Percentiles rank a stretch among this genome's conserved stretches.
Evolutionary conservation across 345 rosid genomes (phyloP).

Genomic region (Psidium friedrichsthalianum): DNA sequence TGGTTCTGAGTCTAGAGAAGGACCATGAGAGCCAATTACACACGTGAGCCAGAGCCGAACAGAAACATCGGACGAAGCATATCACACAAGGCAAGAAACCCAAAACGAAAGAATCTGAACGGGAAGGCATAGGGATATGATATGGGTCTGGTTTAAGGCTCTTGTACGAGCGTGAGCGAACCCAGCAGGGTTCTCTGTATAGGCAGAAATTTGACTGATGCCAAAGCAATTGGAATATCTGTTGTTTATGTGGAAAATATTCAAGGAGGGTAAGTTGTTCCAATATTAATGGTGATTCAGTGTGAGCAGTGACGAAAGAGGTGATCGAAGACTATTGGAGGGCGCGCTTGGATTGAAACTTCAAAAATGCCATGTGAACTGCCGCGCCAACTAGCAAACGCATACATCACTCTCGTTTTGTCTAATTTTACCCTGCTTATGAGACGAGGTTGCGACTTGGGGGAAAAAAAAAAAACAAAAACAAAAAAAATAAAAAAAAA

Average conservation of each 20-base stretch:
- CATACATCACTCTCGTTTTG: not conserved
- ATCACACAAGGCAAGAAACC: not conserved
- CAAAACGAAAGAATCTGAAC: not conserved
- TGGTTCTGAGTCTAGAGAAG: constrained; percentile 40
- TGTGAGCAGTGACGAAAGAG: not conserved
- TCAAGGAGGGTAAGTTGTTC: not conserved
- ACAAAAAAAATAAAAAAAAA: too few species aligned
- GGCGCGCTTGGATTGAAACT: not conserved
- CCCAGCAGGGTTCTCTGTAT: not conserved
- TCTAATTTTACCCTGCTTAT: not conserved
- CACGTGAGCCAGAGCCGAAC: constrained; percentile 12
- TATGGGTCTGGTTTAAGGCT: not conserved
- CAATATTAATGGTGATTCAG: not conserved
- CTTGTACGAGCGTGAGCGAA: not conserved
- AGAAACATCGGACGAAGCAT: not conserved
- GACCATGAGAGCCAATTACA: constrained; percentile 61
- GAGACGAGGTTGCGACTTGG: not conserved
- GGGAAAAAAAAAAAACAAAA: too few species aligned
- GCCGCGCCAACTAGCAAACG: not conserved
- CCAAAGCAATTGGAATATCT: too few species aligned
- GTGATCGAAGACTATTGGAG: not conserved
- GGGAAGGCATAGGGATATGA: not conserved
- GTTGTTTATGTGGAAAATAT: too few species aligned
- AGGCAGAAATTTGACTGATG: not conserved
- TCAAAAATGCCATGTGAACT: not conserved